Conservation (phyloP, 805 yeast genomes). For the Metschnikowia lochheadii region DNA sequence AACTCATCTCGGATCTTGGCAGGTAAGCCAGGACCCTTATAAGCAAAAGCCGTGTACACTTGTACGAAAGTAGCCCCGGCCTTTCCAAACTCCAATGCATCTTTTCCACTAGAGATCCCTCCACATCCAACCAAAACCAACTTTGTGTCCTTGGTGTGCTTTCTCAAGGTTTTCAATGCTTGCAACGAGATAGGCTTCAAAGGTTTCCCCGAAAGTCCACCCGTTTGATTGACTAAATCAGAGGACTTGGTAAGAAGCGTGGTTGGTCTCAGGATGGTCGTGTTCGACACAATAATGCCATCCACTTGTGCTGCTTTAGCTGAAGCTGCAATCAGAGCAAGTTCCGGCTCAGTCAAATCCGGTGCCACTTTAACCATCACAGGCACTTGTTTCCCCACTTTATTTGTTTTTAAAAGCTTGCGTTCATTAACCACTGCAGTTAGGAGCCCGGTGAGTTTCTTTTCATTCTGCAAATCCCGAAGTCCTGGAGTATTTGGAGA, state of each 20-base stretch:
- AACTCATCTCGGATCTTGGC: conserved; percentile 42
- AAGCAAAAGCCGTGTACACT: conserved; percentile 85
- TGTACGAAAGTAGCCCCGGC: conserved; percentile 93
- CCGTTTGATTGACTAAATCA: conserved; percentile 52
- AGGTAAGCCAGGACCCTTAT: conserved; percentile 84
- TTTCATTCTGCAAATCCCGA: conserved; percentile 77
- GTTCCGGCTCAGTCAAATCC: conserved; percentile 77
- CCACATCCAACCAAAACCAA: conserved; percentile 90
- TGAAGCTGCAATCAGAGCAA: conserved; percentile 75
- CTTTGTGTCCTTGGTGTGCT: conserved; percentile 68
- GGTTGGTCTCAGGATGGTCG: conserved; percentile 82
- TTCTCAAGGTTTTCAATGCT: conserved; percentile 68
- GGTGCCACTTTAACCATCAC: conserved; percentile 91
- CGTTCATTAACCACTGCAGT: conserved; percentile 66
- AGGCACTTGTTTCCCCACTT: conserved; percentile 59
- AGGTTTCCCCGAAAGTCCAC: conserved; percentile 93
- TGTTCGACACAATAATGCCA: conserved; percentile 89
- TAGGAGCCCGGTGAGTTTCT: conserved; percentile 64
- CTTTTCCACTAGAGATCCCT: conserved; percentile 83
- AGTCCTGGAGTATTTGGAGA: conserved; percentile 96
- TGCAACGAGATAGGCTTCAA: conserved; percentile 72
- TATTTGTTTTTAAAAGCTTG: conserved; percentile 41
- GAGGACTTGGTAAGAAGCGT: conserved; percentile 46
- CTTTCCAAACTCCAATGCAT: conserved; percentile 84
- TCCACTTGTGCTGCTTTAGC: conserved; percentile 76